Conservation (phyloP, 441 rosid genomes). For the Biscutella laevigata region DNA sequence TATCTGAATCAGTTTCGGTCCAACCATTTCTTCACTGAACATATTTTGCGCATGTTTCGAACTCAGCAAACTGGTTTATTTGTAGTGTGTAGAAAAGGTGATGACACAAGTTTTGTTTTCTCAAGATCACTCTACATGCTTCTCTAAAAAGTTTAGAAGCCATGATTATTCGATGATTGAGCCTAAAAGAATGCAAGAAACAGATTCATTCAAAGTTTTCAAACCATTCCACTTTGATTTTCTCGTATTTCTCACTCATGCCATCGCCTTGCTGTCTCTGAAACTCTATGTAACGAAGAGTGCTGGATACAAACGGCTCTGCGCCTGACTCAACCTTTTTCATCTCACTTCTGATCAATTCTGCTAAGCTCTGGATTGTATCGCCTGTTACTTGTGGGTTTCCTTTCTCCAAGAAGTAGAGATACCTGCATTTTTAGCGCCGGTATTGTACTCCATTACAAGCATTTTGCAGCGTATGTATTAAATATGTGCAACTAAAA, state of each 20-base stretch:
- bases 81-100: too few relatives aligned
- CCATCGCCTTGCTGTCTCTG: slow-evolving; percentile 89
- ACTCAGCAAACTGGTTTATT: too few relatives aligned
- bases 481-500: neutral
- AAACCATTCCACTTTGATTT: slow-evolving; percentile 51
- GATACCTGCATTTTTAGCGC: slow-evolving; percentile 43
- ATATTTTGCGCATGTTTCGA: too few relatives aligned
- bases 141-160: slow-evolving; percentile 1
- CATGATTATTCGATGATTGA: neutral
- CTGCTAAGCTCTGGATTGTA: slow-evolving; percentile 67
- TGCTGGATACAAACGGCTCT: slow-evolving; percentile 63
- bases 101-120: too few relatives aligned
- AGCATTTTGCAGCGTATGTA: neutral
- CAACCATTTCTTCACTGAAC: neutral
- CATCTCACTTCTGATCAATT: slow-evolving; percentile 56
- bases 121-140: too few relatives aligned
- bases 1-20: neutral
- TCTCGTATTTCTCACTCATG: slow-evolving; percentile 61
- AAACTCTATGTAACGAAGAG: slow-evolving; percentile 69
- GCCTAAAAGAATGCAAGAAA: slow-evolving; percentile 2
- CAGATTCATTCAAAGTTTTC: slow-evolving; percentile 14
- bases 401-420: slow-evolving; percentile 90
- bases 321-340: slow-evolving; percentile 50
- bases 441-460: neutral
- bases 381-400: slow-evolving; percentile 56